Evolutionary conservation across 148 eudicot species (phyloP).

Genomic region (Rhododendron ovatum): DNA sequence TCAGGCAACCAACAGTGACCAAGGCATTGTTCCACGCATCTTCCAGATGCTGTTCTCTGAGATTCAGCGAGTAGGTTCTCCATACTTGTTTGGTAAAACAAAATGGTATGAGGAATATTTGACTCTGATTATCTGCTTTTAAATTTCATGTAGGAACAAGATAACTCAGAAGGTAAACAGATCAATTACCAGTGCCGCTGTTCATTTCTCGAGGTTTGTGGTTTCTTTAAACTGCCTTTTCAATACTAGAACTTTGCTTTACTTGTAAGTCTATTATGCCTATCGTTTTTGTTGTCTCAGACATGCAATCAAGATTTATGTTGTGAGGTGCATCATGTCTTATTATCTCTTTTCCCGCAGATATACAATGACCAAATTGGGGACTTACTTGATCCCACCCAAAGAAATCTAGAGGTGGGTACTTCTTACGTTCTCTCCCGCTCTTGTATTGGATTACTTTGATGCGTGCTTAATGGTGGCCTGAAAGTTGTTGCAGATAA

Average conservation of each 20-base stretch:
- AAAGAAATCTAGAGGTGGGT: slow-evolving; percentile 72
- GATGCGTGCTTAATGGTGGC: neutral
- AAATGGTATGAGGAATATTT: neutral
- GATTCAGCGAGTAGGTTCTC: slow-evolving; percentile 65
- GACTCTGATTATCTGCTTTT: neutral
- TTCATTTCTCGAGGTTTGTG: slow-evolving; percentile 88
- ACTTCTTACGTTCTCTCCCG: neutral
- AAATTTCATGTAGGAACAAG: slow-evolving; percentile 45
- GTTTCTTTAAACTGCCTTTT: neutral
- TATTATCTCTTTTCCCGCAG: slow-evolving; percentile 26
- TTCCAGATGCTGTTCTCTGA: slow-evolving; percentile 78
- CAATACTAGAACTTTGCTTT: too few species aligned
- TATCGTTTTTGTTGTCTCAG: slow-evolving; percentile 22
- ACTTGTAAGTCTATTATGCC: too few species aligned
- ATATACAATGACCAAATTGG: slow-evolving; percentile 77
- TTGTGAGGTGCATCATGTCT: neutral
- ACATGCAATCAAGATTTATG: slow-evolving; percentile 63
- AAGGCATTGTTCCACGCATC: slow-evolving; percentile 84
- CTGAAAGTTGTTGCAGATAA: slow-evolving; percentile 46
- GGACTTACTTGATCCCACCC: slow-evolving; percentile 88
- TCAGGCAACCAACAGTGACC: slow-evolving; percentile 44
- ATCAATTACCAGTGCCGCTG: slow-evolving; percentile 90
- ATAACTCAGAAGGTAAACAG: slow-evolving; percentile 51
- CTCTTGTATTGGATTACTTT: slow-evolving; percentile 1
- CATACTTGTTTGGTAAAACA: neutral